Evolutionary conservation across 768 basidiomycete genomes (phyloP).

Genomic region (Auriscalpium microsporum): DNA sequence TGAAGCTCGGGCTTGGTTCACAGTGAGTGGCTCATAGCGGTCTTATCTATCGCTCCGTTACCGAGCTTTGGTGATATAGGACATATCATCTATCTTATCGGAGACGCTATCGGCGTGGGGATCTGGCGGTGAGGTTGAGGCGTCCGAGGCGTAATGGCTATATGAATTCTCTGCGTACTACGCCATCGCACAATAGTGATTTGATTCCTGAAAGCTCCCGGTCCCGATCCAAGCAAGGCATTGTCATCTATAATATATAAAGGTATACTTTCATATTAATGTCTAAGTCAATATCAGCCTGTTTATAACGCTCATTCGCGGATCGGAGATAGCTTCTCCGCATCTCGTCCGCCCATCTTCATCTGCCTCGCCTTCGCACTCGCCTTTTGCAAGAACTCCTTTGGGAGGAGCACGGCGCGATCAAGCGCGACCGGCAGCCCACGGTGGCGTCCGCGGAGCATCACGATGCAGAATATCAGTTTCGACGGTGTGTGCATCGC

Average conservation of each 20-base stretch:
- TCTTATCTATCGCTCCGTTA: neutral
- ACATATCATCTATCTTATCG: neutral
- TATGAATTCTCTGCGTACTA: too few relatives aligned
- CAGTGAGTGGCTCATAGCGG: neutral
- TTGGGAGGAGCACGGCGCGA: constrained; percentile 31
- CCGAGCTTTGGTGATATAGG: neutral
- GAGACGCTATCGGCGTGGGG: too few relatives aligned
- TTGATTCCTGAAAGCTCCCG: too few relatives aligned
- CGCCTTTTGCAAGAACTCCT: constrained; percentile 3
- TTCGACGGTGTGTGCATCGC: constrained; percentile 60
- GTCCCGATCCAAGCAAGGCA: too few relatives aligned
- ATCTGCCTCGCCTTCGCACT: constrained; percentile 3
- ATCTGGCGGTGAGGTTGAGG: too few relatives aligned
- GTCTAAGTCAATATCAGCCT: too few relatives aligned
- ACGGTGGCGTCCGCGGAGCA: constrained; percentile 73
- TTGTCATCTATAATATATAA: too few relatives aligned
- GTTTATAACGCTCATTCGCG: neutral
- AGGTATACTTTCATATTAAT: too few relatives aligned
- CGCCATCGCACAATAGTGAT: too few relatives aligned
- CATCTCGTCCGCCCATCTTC: neutral
- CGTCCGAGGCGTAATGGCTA: too few relatives aligned
- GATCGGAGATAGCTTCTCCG: neutral
- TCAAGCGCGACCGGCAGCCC: constrained; percentile 64
- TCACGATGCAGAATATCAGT: constrained; percentile 60
- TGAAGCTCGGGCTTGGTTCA: neutral